These are phyloP conservation scores for Phytophthora brassicae DNA, from an alignment of 352 stramenopile species.

Conservation along the genomic window DNA sequence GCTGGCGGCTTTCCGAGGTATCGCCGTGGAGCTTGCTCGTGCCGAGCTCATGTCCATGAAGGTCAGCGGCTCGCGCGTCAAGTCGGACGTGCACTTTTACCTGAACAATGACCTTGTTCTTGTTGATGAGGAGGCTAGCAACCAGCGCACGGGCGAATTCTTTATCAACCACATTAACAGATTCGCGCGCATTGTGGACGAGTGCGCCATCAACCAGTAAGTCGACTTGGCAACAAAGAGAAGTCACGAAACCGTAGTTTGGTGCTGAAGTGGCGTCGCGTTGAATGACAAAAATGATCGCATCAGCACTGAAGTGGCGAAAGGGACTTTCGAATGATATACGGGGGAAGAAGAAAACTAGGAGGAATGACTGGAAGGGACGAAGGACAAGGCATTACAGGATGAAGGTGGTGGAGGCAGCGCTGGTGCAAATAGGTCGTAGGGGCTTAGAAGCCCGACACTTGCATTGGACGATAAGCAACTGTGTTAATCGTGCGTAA, in stretches of 20 bases:
- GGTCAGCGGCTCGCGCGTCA: slow-evolving; percentile 57
- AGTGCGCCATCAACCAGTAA: slow-evolving; percentile 65
- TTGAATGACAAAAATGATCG: slow-evolving; percentile 28
- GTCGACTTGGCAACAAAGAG: slow-evolving; percentile 11
- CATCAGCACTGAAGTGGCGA: slow-evolving; percentile 4
- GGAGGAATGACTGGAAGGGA: slow-evolving; percentile 25
- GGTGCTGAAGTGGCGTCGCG: slow-evolving; percentile 18
- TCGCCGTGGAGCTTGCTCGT: slow-evolving; percentile 69
- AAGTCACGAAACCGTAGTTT: neutral
- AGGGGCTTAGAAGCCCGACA: slow-evolving; percentile 10
- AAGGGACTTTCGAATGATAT: slow-evolving; percentile 10
- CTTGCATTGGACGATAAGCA: slow-evolving; percentile 21
- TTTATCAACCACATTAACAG: slow-evolving; percentile 90
- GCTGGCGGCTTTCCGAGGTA: slow-evolving; percentile 89
- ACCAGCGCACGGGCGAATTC: slow-evolving; percentile 88
- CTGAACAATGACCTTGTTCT: slow-evolving; percentile 74
- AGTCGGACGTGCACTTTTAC: slow-evolving; percentile 86
- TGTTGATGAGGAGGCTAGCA: slow-evolving; percentile 83
- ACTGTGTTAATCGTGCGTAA: slow-evolving; percentile 19
- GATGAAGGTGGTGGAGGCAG: slow-evolving; percentile 14
- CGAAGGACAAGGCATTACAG: slow-evolving; percentile 22
- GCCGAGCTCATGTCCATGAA: slow-evolving; percentile 85
- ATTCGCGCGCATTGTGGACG: slow-evolving; percentile 86
- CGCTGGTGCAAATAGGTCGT: slow-evolving; percentile 19
- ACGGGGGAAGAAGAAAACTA: slow-evolving; percentile 16